phyloP scores from a whole-genome alignment of 495 filamentous ascomycete genomes.

The Neurospora sp. region DNA sequence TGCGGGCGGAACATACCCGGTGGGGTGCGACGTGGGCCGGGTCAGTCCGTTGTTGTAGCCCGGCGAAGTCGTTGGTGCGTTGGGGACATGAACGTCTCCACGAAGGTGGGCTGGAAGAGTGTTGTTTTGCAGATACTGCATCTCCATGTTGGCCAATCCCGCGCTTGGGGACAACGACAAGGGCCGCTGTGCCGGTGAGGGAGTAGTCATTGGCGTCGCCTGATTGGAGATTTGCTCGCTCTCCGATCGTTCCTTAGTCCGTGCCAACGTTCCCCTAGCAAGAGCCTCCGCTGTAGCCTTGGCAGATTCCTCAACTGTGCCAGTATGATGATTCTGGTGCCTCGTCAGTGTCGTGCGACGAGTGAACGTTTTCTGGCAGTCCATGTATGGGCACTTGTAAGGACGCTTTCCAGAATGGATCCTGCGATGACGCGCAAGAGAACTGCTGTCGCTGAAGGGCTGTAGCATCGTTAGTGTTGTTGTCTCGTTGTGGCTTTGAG shows the following conservation, averaged over 20 bases:
- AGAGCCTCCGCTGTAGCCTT: slow-evolving; percentile 60
- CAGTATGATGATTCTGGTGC: slow-evolving; percentile 92
- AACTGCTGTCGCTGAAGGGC: slow-evolving; percentile 99
- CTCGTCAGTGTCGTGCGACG: slow-evolving; percentile 88
- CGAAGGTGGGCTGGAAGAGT: slow-evolving; percentile 79
- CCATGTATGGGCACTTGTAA: slow-evolving; percentile 94
- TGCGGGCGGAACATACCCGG: slow-evolving; percentile 67
- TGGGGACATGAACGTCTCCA: slow-evolving; percentile 60
- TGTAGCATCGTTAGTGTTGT: slow-evolving; percentile 25
- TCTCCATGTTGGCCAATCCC: slow-evolving; percentile 63
- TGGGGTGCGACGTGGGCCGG: slow-evolving; percentile 65
- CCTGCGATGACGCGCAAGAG: slow-evolving; percentile 81
- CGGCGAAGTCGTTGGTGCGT: slow-evolving; percentile 51
- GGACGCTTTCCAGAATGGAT: slow-evolving; percentile 95
- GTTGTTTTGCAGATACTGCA: slow-evolving; percentile 63
- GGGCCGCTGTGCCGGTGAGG: slow-evolving; percentile 69
- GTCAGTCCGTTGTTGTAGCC: slow-evolving; percentile 46
- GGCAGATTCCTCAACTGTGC: slow-evolving; percentile 88
- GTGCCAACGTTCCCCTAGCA: slow-evolving; percentile 49
- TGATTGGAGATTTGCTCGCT: slow-evolving; percentile 71
- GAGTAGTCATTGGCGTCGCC: slow-evolving; percentile 74
- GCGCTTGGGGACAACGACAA: slow-evolving; percentile 69
- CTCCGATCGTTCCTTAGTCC: slow-evolving; percentile 49
- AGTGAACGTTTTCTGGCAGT: slow-evolving; percentile 98
- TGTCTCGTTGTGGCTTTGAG: not conserved